Base-by-base conservation (phyloP, 495 filamentous ascomycete species). In the Trichoderma orchidacearum region DNA sequence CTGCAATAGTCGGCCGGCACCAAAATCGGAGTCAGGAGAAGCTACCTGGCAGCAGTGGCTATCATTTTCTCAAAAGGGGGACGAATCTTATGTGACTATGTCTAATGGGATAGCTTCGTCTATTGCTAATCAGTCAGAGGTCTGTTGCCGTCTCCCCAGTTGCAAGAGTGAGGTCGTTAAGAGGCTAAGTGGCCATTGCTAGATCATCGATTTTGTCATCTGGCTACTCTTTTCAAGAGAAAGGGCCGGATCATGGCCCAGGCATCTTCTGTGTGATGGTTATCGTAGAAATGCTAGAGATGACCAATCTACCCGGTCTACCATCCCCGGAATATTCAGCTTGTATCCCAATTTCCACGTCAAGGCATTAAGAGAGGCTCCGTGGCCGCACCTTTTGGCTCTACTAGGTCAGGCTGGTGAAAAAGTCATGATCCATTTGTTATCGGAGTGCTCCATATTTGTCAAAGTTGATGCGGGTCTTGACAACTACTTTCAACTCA, bases 121-220 rank as follows among this genome's bases (percentile, higher is more conserved):
- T 3, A 9, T 48, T 48, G 41, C 3, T 11, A 25, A 66, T 9
- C 84, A 86, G 57, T 75, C 79, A 5, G 85, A 87, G 75, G 85
- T 85, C 73, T 58, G 74, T 56, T 53, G 9, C 17, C 25, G 34
- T 17, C 2, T 15, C 34, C 48, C 45, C 29, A 21, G 12, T 1
- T 48, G 41, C 41, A 48, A 25, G 5, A 7, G 3, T 8, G 23
- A 27, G 41, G 12, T n/a, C 13, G 56, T 18, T n/a, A 52, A 12
- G 18, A 30, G 11, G 58, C 25, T 53, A 30, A 34, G 11, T 6
- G 3, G 6, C 32, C 30, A 35, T 30, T 28, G 17, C 35, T 55
- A 97, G 87, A 78, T 95, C 59, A 79, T 96, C 53, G 87, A 96
- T 68, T 94, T 89, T 64, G 84, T 83, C 11, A 83, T 96, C 29